Evolutionary conservation across 495 filamentous ascomycete species (phyloP).

Genomic region (Hypoxylon intermedium): DNA sequence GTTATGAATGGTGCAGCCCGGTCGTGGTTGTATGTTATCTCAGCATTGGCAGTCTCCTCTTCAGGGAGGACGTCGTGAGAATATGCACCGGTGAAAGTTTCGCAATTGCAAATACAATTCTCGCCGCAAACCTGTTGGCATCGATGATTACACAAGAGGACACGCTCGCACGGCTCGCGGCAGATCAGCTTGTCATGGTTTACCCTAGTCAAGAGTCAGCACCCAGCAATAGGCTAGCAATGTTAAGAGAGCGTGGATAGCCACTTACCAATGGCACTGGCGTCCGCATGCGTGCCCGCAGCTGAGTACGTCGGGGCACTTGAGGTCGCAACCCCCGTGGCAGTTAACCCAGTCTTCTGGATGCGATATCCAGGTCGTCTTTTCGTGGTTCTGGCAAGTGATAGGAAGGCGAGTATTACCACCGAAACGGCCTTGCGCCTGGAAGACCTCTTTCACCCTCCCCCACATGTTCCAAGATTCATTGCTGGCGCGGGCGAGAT

Average conservation of each 20-base stretch:
- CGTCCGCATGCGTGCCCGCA: constrained; percentile 55
- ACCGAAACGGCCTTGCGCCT: constrained; percentile 33
- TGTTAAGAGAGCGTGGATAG: background rate
- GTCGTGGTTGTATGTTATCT: background rate
- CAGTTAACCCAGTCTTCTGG: constrained; percentile 61
- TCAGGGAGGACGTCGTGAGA: constrained; percentile 26
- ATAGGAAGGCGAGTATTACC: constrained; percentile 44
- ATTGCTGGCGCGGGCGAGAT: constrained; percentile 51
- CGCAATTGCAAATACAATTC: constrained; percentile 47
- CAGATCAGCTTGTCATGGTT: constrained; percentile 70
- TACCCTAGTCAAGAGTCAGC: constrained; percentile 59
- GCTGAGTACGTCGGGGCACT: constrained; percentile 53
- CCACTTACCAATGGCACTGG: constrained; percentile 55
- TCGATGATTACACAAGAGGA: constrained; percentile 69
- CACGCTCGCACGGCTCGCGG: constrained; percentile 63
- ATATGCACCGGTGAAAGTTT: constrained; percentile 39
- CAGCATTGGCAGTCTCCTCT: background rate
- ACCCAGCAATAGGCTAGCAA: constrained; percentile 5
- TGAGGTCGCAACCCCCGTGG: constrained; percentile 64
- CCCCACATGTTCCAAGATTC: constrained; percentile 51
- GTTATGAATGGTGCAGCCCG: constrained; percentile 20
- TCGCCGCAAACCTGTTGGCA: constrained; percentile 53
- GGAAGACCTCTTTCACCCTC: constrained; percentile 45
- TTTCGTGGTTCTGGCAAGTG: constrained; percentile 50
- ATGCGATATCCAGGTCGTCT: constrained; percentile 47